Conservation (phyloP, 2,329 filamentous ascomycete genomes). For the Calonectria ilicicola region DNA sequence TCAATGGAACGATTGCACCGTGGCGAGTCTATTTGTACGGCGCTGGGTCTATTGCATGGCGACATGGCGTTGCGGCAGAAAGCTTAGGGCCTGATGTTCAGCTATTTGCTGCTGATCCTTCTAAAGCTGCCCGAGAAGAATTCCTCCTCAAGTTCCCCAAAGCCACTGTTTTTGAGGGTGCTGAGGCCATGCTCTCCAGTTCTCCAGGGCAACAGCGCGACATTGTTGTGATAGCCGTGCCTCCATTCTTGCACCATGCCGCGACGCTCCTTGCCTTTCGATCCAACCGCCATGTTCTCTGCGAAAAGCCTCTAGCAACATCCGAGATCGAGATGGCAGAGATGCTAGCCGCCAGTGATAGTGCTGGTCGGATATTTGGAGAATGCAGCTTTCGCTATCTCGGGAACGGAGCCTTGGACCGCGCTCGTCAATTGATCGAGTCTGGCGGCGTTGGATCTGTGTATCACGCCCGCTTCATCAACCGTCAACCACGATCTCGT, state of each 20-base stretch:
- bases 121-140: conserved; percentile 17
- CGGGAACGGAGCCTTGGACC: conserved; percentile 16
- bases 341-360: conserved; percentile 22
- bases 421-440: conserved; percentile 23
- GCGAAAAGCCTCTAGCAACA: conserved; percentile 29
- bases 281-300: conserved; percentile 26
- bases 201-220: conserved; percentile 17
- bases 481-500: conserved; percentile 25
- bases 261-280: conserved; percentile 22
- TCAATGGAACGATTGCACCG: background rate
- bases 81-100: conserved; percentile 8
- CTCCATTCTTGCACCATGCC: conserved; percentile 22
- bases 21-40: conserved; percentile 26
- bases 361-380: conserved; percentile 10
- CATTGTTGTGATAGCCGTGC: conserved; percentile 28
- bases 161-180: conserved; percentile 22
- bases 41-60: conserved; percentile 26
- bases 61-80: conserved; percentile 22
- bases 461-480: conserved; percentile 26
- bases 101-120: conserved; percentile 26
- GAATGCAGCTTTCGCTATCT: conserved; percentile 30
- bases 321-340: conserved; percentile 20
- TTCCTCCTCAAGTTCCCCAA: conserved; percentile 21
- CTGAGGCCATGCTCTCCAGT: conserved; percentile 18
- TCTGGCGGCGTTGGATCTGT: conserved; percentile 16